Evolutionary conservation across 805 yeast genomes (phyloP), one percentile per base, ranked within the genome.

Genomic region (Nematodospora valgi): DNA sequence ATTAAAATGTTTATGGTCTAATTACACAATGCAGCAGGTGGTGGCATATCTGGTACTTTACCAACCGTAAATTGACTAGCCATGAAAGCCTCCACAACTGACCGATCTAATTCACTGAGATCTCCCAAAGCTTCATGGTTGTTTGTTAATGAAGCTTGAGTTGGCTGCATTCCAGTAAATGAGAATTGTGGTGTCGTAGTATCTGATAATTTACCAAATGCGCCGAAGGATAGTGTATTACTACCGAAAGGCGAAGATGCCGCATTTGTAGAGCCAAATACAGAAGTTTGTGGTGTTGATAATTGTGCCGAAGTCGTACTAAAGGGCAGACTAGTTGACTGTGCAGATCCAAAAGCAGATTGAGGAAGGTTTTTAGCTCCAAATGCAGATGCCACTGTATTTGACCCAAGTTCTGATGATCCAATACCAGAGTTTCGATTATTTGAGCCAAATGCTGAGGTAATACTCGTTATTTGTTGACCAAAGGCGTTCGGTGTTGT

Each of bases 11-110:
- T n/a, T n/a, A n/a, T n/a, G n/a, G n/a, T n/a, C n/a, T n/a, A n/a
- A n/a, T n/a, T n/a, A n/a, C n/a, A n/a, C 12, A 48, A 34, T 16
- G 38, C 23, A 14, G 31, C 14, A 2, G 93, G 88, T 5, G 94
- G 93, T 3, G 87, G 78, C 5, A 76, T 47, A 39, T 82, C 91
- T 0, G 94, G 94, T 2, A 84, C 76, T 17, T 59, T 56, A 0
- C 89, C 91, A 21, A 83, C 47, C n/a, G 56, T 50, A 44, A 84
- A 84, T 4, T 40, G 35, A 0, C 49, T 45, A 1, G 74, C 64
- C 41, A 66, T 51, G 52, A 84, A 86, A 15, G 71, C 70, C 5
- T 58, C 62, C 7, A 63, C 31, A 0, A 78, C 64, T 3, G 49
- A 59, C 4, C 69, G 72, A 31, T 72, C 59, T 3, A 79, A 45